These are phyloP conservation scores for Atalantia buxifolia DNA, from an alignment of 345 rosid genomes.

Conservation along the genomic window DNA sequence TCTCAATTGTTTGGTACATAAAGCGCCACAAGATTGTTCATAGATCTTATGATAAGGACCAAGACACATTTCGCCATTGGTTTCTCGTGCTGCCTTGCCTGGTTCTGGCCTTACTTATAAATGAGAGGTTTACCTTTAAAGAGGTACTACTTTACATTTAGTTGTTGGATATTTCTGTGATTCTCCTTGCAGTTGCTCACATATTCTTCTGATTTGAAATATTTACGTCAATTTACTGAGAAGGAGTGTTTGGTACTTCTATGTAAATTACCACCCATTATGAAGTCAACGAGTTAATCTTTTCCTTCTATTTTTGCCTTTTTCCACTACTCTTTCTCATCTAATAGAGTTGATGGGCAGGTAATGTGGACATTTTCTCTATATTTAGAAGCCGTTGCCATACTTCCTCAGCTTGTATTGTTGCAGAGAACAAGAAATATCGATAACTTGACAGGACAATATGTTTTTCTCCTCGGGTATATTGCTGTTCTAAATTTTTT, in stretches of 20 bases:
- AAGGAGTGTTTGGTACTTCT: neutral
- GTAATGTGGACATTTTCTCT: conserved; percentile 73
- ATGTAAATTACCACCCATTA: neutral
- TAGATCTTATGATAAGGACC: conserved; percentile 47
- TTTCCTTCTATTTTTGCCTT: neutral
- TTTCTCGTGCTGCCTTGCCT: conserved; percentile 61
- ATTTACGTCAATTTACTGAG: neutral
- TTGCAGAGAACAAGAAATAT: conserved; percentile 75
- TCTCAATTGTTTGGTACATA: conserved; percentile 49
- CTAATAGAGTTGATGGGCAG: conserved; percentile 28
- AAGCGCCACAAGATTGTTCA: conserved; percentile 45
- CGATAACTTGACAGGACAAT: conserved; percentile 83
- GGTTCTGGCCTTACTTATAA: conserved; percentile 58
- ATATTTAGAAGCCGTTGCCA: conserved; percentile 75
- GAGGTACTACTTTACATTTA: conserved; percentile 43
- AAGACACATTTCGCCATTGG: conserved; percentile 62
- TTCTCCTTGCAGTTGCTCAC: neutral
- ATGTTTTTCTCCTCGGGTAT: conserved; percentile 84
- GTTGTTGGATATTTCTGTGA: neutral
- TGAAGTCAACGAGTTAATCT: neutral
- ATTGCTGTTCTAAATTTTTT: neutral
- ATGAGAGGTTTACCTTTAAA: conserved; percentile 52
- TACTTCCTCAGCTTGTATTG: conserved; percentile 76
- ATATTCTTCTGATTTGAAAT: neutral
- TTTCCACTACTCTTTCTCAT: neutral